A percentile compares a stretch with the other conserved stretches of the same genome.
Conservation (phyloP, 192 early-diverging fungal species). For the Rhizoclosmatium globosum region DNA sequence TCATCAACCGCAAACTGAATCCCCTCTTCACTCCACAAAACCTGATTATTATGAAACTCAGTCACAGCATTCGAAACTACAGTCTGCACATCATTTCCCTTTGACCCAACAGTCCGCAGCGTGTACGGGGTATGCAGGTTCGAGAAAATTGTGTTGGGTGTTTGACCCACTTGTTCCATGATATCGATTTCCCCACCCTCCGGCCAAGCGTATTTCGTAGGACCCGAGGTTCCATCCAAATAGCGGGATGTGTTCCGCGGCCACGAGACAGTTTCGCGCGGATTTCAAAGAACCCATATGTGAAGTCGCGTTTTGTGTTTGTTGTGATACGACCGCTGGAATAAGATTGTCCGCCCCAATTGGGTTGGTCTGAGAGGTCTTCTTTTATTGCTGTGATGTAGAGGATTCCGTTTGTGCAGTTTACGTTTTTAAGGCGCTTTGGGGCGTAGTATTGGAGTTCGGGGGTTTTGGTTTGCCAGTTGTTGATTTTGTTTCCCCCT, state of each 20-base stretch:
- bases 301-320: neutral
- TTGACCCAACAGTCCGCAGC: neutral
- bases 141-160: neutral
- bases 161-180: neutral
- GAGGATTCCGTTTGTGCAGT: neutral
- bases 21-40: neutral
- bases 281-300: neutral
- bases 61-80: neutral
- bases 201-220: neutral
- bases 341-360: neutral
- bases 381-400: neutral
- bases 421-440: neutral
- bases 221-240: neutral
- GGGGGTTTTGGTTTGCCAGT: neutral
- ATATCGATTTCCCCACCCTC: neutral
- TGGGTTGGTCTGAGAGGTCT: neutral
- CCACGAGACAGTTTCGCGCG: neutral
- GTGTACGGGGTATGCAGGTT: neutral
- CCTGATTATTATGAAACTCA: neutral
- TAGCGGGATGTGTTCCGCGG: neutral
- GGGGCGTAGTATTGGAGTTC: neutral
- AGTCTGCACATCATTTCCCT: neutral
- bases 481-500: neutral
- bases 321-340: neutral
- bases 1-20: neutral